Conservation (phyloP, 768 basidiomycete genomes). For the Boletus edulis region DNA sequence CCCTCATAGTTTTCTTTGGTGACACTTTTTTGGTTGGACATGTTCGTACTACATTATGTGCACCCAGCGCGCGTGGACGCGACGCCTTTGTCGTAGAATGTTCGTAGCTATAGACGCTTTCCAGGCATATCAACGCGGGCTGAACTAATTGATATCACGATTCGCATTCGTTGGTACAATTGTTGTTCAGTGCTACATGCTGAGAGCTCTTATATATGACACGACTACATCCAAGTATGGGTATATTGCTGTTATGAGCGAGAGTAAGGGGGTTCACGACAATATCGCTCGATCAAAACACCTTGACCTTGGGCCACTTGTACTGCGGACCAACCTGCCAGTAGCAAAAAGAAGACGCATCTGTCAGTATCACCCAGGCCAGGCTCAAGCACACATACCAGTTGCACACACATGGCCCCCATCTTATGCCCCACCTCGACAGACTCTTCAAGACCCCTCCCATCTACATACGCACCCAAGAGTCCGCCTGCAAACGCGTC, state of each 20-base stretch:
- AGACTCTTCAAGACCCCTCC: constrained; percentile 73
- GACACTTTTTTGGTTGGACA: constrained; percentile 13
- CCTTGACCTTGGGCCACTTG: not conserved
- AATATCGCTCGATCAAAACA: not conserved
- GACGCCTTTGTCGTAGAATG: constrained; percentile 11
- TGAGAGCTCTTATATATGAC: constrained; percentile 28
- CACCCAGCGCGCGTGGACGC: constrained; percentile 16
- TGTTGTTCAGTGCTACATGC: constrained; percentile 28
- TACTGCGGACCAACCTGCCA: not conserved
- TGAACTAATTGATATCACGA: constrained; percentile 23
- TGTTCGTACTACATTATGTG: constrained; percentile 23
- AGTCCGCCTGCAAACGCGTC: constrained; percentile 98
- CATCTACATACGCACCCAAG: constrained; percentile 78
- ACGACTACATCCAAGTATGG: constrained; percentile 16
- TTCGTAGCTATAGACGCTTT: constrained; percentile 5
- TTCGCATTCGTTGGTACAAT: not conserved
- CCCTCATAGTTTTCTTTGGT: constrained; percentile 14
- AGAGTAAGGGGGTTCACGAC: not conserved
- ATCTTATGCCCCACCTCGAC: constrained; percentile 86
- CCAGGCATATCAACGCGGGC: not conserved
- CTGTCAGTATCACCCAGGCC: not conserved
- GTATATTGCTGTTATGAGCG: constrained; percentile 40
- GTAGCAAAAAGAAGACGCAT: too few relatives aligned
- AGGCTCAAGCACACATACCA: not conserved
- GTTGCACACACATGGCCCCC: constrained; percentile 66